Conservation (phyloP, 2,329 filamentous ascomycete species). For the Curvularia eragrostidis region DNA sequence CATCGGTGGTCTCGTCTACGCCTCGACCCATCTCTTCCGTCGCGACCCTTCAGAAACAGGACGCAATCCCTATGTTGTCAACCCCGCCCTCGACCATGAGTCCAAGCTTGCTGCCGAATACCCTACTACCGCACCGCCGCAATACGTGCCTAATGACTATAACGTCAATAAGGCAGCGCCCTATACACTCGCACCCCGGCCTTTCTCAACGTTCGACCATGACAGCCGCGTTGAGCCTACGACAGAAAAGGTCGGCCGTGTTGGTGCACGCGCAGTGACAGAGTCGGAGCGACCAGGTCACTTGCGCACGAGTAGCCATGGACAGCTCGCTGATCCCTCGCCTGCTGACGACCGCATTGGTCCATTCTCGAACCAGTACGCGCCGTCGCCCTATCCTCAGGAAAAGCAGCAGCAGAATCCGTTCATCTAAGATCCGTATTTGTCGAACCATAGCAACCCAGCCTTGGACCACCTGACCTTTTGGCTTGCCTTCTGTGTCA, state of each 20-base stretch:
- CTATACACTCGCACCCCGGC: slow-evolving; percentile 55
- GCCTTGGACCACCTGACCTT: slow-evolving; percentile 54
- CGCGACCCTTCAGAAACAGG: slow-evolving; percentile 54
- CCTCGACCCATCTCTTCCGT: slow-evolving; percentile 66
- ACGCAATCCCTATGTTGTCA: slow-evolving; percentile 40
- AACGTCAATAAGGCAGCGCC: slow-evolving; percentile 54
- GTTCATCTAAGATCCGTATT: slow-evolving; percentile 50
- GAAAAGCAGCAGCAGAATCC: slow-evolving; percentile 43
- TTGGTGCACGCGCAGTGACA: slow-evolving; percentile 52
- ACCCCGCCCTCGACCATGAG: slow-evolving; percentile 34
- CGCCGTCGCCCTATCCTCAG: slow-evolving; percentile 24
- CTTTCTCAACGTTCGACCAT: slow-evolving; percentile 53
- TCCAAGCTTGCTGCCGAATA: slow-evolving; percentile 31
- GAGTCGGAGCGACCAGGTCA: slow-evolving; percentile 53
- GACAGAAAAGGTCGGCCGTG: slow-evolving; percentile 54
- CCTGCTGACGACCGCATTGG: slow-evolving; percentile 48
- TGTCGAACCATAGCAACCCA: slow-evolving; percentile 9
- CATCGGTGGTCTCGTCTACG: slow-evolving; percentile 74
- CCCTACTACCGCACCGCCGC: slow-evolving; percentile 48
- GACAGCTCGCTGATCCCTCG: slow-evolving; percentile 53
- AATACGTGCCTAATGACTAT: slow-evolving; percentile 53
- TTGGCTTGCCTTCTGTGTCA: slow-evolving; percentile 54
- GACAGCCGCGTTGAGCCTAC: slow-evolving; percentile 33
- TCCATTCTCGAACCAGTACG: slow-evolving; percentile 41
- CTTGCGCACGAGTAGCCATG: slow-evolving; percentile 55